Base-by-base conservation (phyloP, 495 filamentous ascomycete species). In the Daldinia caldariorum region DNA sequence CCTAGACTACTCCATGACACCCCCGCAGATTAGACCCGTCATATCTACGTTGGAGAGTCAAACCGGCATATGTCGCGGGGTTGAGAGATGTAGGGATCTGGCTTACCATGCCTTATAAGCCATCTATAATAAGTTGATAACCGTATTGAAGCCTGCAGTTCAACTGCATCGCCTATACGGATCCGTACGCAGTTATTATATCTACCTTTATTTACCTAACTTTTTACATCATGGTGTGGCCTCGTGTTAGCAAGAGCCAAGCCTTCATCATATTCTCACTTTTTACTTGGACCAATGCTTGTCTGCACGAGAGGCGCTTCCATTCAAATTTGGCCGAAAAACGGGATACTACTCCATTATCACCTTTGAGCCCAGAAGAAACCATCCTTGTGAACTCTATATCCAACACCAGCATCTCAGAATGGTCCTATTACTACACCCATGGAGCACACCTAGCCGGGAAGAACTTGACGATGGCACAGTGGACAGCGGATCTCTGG, bases 401-500 rank as follows among this genome's bases (percentile, higher is more conserved):
- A 14, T 74, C 75, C 4, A 79, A 76, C 31, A 71, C 70, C 18
- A 75, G 32, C 7, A 66, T 76, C 29, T 72, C 71, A 20, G 73
- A 77, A 54, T 78, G 77, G 74, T 74, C 73, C 18, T 74, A 79
- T 50, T 79, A 79, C 45, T 80, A 79, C 26, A 80, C 78, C 16
- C 76, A 77, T 61, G 78, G 78, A 22, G 63, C 63, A 31, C 79
- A 81, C 65, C 61, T 83, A 6, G 80, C 80, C 4, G 80, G 80
- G 9, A 69, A 65, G 22, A 81, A 81, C 29, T 58, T 63, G 54
- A 64, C 73, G 1, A 76, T 77, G 76, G 93, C 90, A 10, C 76
- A 89, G 38, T 97, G 92, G 92, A 97, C 94, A 0, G 83, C 88
- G 58, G 88, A 94, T 29, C 86, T 82, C 59, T 97, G 90, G 90